Evolutionary conservation across 2,329 filamentous ascomycete species (phyloP), one percentile per base, ranked within the genome.

Genomic region (Aspergillus novoparasiticus): DNA sequence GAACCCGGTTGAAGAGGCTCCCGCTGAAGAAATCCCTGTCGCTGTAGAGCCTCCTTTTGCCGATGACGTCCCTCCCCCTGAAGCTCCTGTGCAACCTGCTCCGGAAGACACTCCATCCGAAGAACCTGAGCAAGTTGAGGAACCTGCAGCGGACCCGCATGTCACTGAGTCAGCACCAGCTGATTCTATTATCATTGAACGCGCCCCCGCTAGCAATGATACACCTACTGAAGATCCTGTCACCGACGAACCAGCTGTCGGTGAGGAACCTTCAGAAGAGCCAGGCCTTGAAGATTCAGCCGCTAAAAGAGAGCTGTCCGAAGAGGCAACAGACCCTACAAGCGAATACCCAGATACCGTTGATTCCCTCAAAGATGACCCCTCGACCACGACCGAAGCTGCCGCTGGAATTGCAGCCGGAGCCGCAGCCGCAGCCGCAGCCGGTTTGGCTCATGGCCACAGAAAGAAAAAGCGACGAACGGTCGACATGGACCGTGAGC

Each of bases 391-490:
- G 23, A 50, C 23, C 8, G 30, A 39, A 6, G 46, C 36, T 51
- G 51, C 26, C n/a, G 21, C 56, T 28, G 67, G 65, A 36, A 62
- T 58, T 36, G 58, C 48, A 26, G 36, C 61, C 26, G 70, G 66
- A 41, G 60, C 64, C 8, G 58, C 63, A 21, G 65, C 53, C 48
- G 69, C 59, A 32, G 61, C 61, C 8, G 65, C 54, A 48, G 69
- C 61, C 4, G 58, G 57, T 34, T 58, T 57, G 16, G 63, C 60
- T 5, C 63, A 70, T 34, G 64, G 59, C 21, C 65, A 71, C 16
- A 71, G 71, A 36, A 74, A 72, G 58, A 77, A 69, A 57, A 77
- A 75, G 71, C 71, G 71, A 60, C 74, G 72, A 19, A 71, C 73
- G 2, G 69, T 73, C 9, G 70, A 66, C 14, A 61, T 68, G 30